phyloP scores from a whole-genome alignment of 176 grass and related monocot genomes.

The Phragmites australis region DNA sequence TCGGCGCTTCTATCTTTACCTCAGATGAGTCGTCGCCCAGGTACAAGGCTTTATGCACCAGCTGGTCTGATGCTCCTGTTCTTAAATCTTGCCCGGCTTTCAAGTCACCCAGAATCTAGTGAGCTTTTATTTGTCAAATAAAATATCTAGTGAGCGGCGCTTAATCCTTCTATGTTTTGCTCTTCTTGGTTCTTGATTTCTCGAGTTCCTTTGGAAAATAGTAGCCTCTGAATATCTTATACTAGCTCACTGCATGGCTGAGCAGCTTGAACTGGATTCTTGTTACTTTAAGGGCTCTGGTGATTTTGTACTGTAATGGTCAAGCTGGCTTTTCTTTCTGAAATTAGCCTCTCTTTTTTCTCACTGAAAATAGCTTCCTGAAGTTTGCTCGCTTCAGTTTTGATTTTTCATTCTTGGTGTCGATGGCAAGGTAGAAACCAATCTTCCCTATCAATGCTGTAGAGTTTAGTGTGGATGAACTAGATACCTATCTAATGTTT shows the following conservation, averaged over 20 bases:
- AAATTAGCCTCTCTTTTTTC: neutral
- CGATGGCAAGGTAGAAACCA: neutral
- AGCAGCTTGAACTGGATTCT: neutral
- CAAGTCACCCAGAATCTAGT: neutral
- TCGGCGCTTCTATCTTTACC: no score
- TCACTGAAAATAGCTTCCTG: neutral
- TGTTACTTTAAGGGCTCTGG: neutral
- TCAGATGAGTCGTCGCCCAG: slow-evolving; percentile 20
- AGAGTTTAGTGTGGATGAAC: neutral
- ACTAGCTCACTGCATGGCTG: neutral
- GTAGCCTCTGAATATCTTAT: neutral
- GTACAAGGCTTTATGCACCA: neutral
- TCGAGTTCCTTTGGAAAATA: neutral
- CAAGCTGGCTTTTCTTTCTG: neutral
- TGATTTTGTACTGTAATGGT: neutral
- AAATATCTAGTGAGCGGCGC: neutral
- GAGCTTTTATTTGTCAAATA: neutral
- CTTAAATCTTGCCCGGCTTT: neutral
- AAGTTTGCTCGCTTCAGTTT: neutral
- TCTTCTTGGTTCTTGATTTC: neutral
- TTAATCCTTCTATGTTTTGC: neutral
- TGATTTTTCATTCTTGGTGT: neutral
- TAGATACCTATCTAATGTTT: neutral
- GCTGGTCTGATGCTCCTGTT: neutral
- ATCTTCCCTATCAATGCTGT: neutral